Conservation (phyloP, 2,329 filamentous ascomycete genomes). For the Trichoderma gracile region DNA sequence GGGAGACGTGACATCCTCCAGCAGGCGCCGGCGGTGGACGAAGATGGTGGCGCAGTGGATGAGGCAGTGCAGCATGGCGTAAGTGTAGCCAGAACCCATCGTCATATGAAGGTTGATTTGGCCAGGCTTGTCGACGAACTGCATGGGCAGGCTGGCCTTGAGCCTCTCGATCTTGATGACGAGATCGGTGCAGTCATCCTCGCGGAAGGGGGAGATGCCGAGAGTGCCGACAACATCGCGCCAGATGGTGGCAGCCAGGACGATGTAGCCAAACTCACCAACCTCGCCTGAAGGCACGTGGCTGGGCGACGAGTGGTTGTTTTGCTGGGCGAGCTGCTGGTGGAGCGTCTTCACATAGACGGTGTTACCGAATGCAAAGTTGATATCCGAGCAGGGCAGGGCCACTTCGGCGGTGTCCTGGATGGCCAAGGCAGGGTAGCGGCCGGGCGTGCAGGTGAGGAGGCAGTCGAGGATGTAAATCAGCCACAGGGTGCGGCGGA, state of each 20-base stretch:
- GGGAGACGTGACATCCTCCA: conserved; percentile 57
- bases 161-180: conserved; percentile 58
- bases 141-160: conserved; percentile 56
- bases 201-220: conserved; percentile 53
- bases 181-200: conserved; percentile 53
- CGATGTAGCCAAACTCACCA: conserved; percentile 63
- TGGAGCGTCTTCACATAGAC: conserved; percentile 59
- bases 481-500: conserved; percentile 62
- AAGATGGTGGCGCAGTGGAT: conserved; percentile 63
- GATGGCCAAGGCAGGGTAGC: conserved; percentile 56
- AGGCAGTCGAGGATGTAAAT: conserved; percentile 65
- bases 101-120: conserved; percentile 64
- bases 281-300: conserved; percentile 51
- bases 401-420: conserved; percentile 58
- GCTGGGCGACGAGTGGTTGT: conserved; percentile 37
- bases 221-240: conserved; percentile 63
- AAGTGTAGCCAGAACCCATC: conserved; percentile 64
- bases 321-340: conserved; percentile 40
- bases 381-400: conserved; percentile 61
- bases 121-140: conserved; percentile 61
- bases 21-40: conserved; percentile 59
- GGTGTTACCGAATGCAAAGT: conserved; percentile 63
- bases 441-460: conserved; percentile 61
- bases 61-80: conserved; percentile 63
- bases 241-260: conserved; percentile 61